Evolutionary conservation across 345 rosid genomes (phyloP), one percentile per base, ranked within the genome.

Genomic region (Brassica carinata): DNA sequence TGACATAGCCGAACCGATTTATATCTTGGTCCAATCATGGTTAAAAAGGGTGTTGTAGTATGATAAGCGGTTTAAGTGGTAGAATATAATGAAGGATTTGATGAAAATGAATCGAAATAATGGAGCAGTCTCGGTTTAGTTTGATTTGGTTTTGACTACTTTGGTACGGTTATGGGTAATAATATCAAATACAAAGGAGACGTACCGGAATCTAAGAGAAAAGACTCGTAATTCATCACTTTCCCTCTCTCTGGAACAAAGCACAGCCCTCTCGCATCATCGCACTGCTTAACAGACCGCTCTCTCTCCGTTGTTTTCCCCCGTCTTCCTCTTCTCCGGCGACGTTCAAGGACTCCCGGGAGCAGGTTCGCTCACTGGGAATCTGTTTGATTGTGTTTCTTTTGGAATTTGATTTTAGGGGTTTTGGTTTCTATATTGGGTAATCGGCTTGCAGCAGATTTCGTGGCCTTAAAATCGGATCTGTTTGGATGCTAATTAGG

Each of bases 401-500:
- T 40, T 13, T n/a, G 15, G 15, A 3, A 45, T 45, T 48, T 48
- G 17, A 48, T 45, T 48, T 48, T 48, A 13, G 5, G 55, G 57
- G 17, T 4, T 48, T 14, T 13, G 17, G 57, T 48, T 48, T 48
- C 7, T 48, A 48, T 13, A 14, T 48, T 48, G 57, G 7, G 17
- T 48, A 48, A 14, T 48, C 57, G 15, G 40, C 33, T 67, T 75
- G 33, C 82, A 79, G 71, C 82, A 79, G 71, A 64, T 69, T 71
- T 80, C 36, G 7, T 38, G 84, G 91, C 87, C 43, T 55, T 79
- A 67, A 65, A 76, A 79, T 87, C 88, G 98, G 97, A 92, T 90
- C 23, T 53, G 59, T 53, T n/a, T 51, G 3, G 23, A 53, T 53
- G n/a, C 40, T 65, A 73, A 30, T 59, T 65, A 38, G 79, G 80